These are phyloP conservation scores for Cunninghamia lanceolata DNA, from an alignment of 75 land plant genomes.

Conservation along the genomic window DNA sequence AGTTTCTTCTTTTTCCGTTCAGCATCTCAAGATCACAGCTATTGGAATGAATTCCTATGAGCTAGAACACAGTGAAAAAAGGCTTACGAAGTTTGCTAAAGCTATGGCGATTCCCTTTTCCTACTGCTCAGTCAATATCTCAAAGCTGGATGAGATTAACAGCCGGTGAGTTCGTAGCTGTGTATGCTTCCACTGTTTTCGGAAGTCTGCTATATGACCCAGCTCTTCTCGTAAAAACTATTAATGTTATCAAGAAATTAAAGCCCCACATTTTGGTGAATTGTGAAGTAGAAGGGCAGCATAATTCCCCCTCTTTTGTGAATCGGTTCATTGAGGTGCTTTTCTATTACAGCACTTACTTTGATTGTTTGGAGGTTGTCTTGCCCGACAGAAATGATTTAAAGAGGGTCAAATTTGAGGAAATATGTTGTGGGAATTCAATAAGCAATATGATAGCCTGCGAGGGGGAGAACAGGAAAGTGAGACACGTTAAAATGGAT, in stretches of 20 bases:
- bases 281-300: not conserved
- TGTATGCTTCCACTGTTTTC: not conserved
- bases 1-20: not conserved
- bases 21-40: slow-evolving; percentile 23
- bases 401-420: too few species aligned
- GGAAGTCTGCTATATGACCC: not conserved
- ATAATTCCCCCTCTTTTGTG: not conserved
- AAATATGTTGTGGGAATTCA: too few species aligned
- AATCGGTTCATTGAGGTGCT: not conserved
- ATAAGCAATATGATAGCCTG: too few species aligned
- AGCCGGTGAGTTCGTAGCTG: not conserved
- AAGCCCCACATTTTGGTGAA: not conserved
- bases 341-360: too few species aligned
- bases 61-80: not conserved
- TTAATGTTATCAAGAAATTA: not conserved
- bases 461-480: too few species aligned
- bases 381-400: too few species aligned
- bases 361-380: not conserved
- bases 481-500: too few species aligned
- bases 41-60: not conserved
- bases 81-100: not conserved
- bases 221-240: not conserved
- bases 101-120: not conserved
- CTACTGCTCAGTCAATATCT: not conserved
- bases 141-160: not conserved